Base-by-base conservation (phyloP, 164 flowering plant genomes). In the Dillenia suffruticosa region DNA sequence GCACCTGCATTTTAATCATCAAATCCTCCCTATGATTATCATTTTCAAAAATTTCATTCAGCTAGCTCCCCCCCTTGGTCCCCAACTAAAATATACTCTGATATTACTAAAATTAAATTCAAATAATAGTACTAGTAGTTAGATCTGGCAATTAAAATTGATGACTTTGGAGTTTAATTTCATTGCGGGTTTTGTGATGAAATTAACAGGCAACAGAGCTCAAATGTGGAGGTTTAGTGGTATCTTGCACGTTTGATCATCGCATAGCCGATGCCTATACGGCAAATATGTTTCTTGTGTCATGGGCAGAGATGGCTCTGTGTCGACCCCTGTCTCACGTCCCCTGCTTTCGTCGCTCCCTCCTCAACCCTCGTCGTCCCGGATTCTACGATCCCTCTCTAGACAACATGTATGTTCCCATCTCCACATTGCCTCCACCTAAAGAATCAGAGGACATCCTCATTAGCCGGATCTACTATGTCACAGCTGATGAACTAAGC, bases 201-300 rank as follows among this genome's bases (percentile, higher is more conserved):
- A 2, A 12, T 45, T n/a, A 44, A 62, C 65, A 75, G 74, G 75
- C 56, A 1, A 75, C 75, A 0, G 63, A 64, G 58, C 76, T 80
- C 26, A 72, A 65, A 43, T 83, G 87, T 46, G 84, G 84, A 0
- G 81, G 84, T 1, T 0, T 82, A 9, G 82, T 82, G 44, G 78
- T 80, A 15, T 74, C 74, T 5, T 78, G 81, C 77, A 68, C 77
- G 1, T 74, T 82, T 44, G 82, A 80, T 56, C 87, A 82, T 45
- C 80, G 82, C 1, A 45, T 80, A 1, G 84, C 87, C 2, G 84
- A 83, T 16, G 87, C 84, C 48, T 75, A 78, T 70, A 76, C 87
- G 0, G 63, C 74, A 54, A 78, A 83, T 71, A 76, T 80, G 82
- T 82, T 82, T 52, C 56, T 82, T 0, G 74, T 75, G 0, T 67